Evolutionary conservation across 1,139 yeast species (phyloP), one percentile per base, ranked within the genome.

Genomic region (Kazachstania sp.): DNA sequence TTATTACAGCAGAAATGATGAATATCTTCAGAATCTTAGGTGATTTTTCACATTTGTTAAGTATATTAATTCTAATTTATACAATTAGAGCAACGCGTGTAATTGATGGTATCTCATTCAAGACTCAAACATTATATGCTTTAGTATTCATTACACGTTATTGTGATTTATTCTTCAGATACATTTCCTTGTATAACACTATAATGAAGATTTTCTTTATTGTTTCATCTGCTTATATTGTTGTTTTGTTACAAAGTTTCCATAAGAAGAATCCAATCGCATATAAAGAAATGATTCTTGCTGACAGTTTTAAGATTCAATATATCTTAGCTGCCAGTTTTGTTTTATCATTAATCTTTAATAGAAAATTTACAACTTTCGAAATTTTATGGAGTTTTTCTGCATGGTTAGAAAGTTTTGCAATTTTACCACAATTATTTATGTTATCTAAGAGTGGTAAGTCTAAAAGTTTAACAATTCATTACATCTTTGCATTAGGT

Each of bases 401-500:
- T 12, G 65, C 84, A 45, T 86, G 95, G 95, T 74, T 92, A 47
- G 98, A 92, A 67, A 77, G 92, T 41, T 86, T 86, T 43, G 95
- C 96, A 16, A 87, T 92, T 49, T 69, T 92, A 50, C 98, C 98
- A 4, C 98, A 92, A 68, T 72, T 92, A 63, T 88, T 82, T 66
- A 79, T 92, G 77, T 73, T 92, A 51, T 96, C 90, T 63, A 83
- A 86, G 56, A 81, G 94, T 2, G 97, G 97, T 15, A 85, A 85
- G 60, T 94, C 97, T 1, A 86, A 85, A 65, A 78, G 85, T 52
- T 72, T 92, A 60, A 92, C 97, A 15, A 78, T 85, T 45, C 97
- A 92, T 66, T 92, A 92, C 67, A 86, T 92, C 54, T 88, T 90
- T 66, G 95, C 97, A 2, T 72, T 92, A 63, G 98, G 98, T 15